Conservation (phyloP, 2,329 filamentous ascomycete species). For the Neonectria hederae region DNA sequence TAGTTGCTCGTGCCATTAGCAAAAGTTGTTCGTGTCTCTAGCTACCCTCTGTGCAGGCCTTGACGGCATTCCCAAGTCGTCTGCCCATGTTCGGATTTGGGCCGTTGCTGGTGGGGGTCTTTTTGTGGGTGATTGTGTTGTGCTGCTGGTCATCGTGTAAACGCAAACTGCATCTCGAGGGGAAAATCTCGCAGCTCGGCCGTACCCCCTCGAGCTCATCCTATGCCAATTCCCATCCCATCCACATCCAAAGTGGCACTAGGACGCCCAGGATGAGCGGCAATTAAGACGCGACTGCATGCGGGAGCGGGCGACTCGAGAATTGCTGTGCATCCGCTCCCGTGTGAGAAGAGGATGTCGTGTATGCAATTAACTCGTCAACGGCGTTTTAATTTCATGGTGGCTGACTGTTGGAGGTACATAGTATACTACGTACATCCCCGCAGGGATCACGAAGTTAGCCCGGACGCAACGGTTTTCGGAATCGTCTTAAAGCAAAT, state of each 20-base stretch:
- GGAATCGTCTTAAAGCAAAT: slow-evolving; percentile 18
- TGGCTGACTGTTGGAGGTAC: slow-evolving; percentile 21
- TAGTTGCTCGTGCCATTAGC: neutral
- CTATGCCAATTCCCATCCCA: slow-evolving; percentile 29
- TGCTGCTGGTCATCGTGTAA: slow-evolving; percentile 18
- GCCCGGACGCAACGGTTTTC: slow-evolving; percentile 19
- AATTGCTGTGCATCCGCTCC: slow-evolving; percentile 13
- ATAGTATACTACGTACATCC: neutral
- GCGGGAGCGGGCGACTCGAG: slow-evolving; percentile 22
- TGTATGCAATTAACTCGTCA: slow-evolving; percentile 28
- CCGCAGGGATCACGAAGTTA: slow-evolving; percentile 22
- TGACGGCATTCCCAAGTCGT: slow-evolving; percentile 25
- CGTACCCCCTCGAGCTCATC: slow-evolving; percentile 21
- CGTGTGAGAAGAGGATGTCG: slow-evolving; percentile 18
- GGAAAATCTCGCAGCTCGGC: slow-evolving; percentile 27
- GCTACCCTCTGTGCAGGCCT: slow-evolving; percentile 24
- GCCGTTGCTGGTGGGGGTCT: slow-evolving; percentile 22
- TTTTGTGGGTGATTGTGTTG: slow-evolving; percentile 26
- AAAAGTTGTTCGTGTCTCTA: neutral
- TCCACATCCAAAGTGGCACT: slow-evolving; percentile 30
- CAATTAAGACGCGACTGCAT: slow-evolving; percentile 30
- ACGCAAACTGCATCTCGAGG: slow-evolving; percentile 18
- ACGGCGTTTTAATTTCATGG: slow-evolving; percentile 24
- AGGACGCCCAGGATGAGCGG: slow-evolving; percentile 31
- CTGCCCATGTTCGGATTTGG: slow-evolving; percentile 30